Conservation (phyloP, 2,329 filamentous ascomycete genomes). For the Alternaria tenuissima region DNA sequence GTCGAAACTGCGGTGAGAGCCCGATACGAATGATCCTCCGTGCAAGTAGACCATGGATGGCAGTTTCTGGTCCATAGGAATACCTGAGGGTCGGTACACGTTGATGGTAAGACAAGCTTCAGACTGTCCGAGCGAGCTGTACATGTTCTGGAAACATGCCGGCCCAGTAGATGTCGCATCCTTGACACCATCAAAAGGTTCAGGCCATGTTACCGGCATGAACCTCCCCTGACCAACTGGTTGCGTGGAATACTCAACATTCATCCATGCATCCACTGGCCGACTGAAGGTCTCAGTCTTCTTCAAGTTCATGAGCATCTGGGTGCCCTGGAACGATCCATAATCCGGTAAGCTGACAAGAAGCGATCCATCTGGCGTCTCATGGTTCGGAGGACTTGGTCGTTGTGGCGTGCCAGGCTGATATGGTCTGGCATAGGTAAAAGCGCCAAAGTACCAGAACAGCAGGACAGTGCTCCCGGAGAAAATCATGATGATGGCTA, state of each 20-base stretch:
- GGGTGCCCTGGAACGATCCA: conserved; percentile 53
- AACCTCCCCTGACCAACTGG: conserved; percentile 54
- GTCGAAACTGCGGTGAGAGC: conserved; percentile 44
- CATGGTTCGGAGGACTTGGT: conserved; percentile 12
- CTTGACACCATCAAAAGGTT: conserved; percentile 52
- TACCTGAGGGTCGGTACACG: conserved; percentile 39
- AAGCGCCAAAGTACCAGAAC: conserved; percentile 35
- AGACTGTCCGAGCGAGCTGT: conserved; percentile 29
- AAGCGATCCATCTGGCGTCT: conserved; percentile 25
- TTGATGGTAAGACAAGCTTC: conserved; percentile 48
- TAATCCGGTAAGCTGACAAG: conserved; percentile 51
- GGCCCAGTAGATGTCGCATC: conserved; percentile 54
- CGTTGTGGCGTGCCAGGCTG: conserved; percentile 15
- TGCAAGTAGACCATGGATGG: conserved; percentile 45
- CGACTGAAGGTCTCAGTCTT: conserved; percentile 41
- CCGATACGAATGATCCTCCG: conserved; percentile 43
- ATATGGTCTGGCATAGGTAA: conserved; percentile 20
- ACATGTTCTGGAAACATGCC: conserved; percentile 56
- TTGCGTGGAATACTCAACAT: conserved; percentile 58
- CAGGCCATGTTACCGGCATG: conserved; percentile 52
- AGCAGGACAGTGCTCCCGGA: conserved; percentile 27
- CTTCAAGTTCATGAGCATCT: conserved; percentile 47
- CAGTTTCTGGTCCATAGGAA: conserved; percentile 38
- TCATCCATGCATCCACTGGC: conserved; percentile 59
- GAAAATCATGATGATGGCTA: conserved; percentile 32